These are phyloP conservation scores for Bruguiera parviflora DNA, from an alignment of 345 rosid species.

Conservation along the genomic window DNA sequence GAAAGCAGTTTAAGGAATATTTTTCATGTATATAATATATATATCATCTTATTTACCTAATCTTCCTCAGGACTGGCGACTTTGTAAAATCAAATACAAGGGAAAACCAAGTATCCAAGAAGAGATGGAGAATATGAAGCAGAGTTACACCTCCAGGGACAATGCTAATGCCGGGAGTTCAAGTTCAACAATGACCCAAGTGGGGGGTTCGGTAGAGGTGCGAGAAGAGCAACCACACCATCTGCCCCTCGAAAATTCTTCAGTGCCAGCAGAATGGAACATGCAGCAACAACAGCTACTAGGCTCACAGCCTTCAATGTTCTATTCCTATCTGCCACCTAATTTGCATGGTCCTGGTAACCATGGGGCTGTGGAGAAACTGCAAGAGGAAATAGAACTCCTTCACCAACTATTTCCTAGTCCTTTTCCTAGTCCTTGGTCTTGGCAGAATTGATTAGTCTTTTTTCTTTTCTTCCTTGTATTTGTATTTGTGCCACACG, in stretches of 20 bases:
- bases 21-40: not conserved
- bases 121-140: conserved; percentile 16
- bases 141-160: not conserved
- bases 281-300: not conserved
- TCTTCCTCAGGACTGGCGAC: conserved; percentile 14
- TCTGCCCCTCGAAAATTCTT: not conserved
- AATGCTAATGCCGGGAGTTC: not conserved
- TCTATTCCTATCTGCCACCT: not conserved
- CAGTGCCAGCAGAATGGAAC: not conserved
- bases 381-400: not conserved
- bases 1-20: too few relatives aligned
- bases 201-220: not conserved
- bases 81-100: conserved; percentile 19
- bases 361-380: not conserved
- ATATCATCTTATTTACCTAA: not conserved
- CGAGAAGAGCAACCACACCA: not conserved
- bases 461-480: not conserved
- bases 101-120: conserved; percentile 19
- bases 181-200: not conserved
- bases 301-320: not conserved
- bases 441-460: conserved; percentile 12
- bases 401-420: not conserved
- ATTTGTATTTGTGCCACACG: not conserved
- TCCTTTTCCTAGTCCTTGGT: conserved; percentile 18
- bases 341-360: not conserved